Evolutionary conservation across 75 land plant genomes (phyloP).

Genomic region (Pseudotsuga menziesii): DNA sequence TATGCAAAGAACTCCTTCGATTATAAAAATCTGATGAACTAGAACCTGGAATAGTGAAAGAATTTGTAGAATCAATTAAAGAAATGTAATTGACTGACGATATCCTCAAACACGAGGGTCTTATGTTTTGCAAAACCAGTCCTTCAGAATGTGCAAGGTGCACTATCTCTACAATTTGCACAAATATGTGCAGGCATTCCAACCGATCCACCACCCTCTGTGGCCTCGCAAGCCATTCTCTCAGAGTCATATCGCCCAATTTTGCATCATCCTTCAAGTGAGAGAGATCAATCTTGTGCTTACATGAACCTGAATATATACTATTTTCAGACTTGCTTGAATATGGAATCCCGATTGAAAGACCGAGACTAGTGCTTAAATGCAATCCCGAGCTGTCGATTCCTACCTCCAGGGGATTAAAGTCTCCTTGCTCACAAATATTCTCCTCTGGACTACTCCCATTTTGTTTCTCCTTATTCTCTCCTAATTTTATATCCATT

Average conservation of each 20-base stretch:
- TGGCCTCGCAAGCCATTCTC: constrained; percentile 79
- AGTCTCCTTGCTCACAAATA: not conserved
- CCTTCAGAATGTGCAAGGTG: constrained; percentile 87
- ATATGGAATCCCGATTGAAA: not conserved
- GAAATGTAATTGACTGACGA: constrained; percentile 76
- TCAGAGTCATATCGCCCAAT: constrained; percentile 47
- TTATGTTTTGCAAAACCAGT: constrained; percentile 69
- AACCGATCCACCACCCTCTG: constrained; percentile 54
- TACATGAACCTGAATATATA: not conserved
- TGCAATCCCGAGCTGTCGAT: not conserved
- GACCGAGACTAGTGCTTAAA: not conserved
- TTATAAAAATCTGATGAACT: constrained; percentile 44
- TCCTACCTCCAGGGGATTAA: not conserved
- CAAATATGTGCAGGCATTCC: constrained; percentile 81
- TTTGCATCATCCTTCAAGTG: constrained; percentile 14
- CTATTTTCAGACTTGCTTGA: not conserved
- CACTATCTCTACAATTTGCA: constrained; percentile 84
- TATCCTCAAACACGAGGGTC: constrained; percentile 91
- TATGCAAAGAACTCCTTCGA: no score
- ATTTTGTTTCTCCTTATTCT: not conserved
- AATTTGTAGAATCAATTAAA: constrained; percentile 76
- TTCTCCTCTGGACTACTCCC: not conserved
- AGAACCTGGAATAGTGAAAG: constrained; percentile 64
- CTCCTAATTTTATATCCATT: no score
- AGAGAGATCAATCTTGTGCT: not conserved